phyloP scores from a whole-genome alignment of 2,329 filamentous ascomycete species.

The Aspergillus felis region DNA sequence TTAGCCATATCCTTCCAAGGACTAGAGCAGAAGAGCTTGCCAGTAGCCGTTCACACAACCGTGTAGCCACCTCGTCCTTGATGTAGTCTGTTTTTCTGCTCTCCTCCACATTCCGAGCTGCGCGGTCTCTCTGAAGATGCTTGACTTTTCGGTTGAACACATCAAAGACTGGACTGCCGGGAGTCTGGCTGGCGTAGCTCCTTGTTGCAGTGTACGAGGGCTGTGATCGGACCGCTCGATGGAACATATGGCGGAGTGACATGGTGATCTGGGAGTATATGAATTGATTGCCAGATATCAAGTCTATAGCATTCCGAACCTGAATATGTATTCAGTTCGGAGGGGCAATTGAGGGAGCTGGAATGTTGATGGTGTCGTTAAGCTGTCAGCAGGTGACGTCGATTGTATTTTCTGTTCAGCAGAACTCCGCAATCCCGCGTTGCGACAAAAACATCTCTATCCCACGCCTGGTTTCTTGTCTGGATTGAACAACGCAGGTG shows the following conservation, averaged over 20 bases:
- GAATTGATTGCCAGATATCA: not conserved
- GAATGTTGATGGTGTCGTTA: not conserved
- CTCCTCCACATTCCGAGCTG: constrained; percentile 63
- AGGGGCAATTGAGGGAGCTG: not conserved
- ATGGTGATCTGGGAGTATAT: constrained; percentile 10
- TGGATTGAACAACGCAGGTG: not conserved
- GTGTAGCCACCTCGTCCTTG: constrained; percentile 82
- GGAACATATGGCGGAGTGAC: constrained; percentile 20
- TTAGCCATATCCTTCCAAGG: constrained; percentile 9
- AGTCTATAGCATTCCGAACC: not conserved
- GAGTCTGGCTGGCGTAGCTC: constrained; percentile 71
- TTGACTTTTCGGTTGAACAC: constrained; percentile 89
- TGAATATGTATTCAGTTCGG: not conserved
- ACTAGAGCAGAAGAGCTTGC: constrained; percentile 42
- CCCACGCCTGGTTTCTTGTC: not conserved
- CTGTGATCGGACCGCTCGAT: constrained; percentile 13
- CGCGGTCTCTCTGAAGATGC: constrained; percentile 86
- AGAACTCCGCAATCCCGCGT: not conserved
- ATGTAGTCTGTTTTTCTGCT: constrained; percentile 87
- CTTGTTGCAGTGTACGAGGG: constrained; percentile 30
- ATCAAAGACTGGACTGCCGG: constrained; percentile 73
- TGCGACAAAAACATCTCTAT: not conserved
- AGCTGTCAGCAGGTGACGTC: constrained; percentile 16
- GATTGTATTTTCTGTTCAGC: constrained; percentile 12
- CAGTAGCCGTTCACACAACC: constrained; percentile 80